Conservation (phyloP, 306 rosid genomes). For the Boehmeria nivea region DNA sequence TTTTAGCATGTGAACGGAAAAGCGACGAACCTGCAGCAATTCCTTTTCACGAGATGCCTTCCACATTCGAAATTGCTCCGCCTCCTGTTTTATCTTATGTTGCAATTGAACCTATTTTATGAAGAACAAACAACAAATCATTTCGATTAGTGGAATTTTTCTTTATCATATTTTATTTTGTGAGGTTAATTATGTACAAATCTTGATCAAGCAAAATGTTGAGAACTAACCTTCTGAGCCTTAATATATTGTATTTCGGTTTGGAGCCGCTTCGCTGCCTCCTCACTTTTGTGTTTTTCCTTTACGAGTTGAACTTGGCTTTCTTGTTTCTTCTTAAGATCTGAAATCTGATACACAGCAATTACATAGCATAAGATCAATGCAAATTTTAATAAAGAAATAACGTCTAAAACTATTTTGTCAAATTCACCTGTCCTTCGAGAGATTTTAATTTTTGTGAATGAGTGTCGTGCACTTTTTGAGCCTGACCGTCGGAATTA, state of each 20-base stretch:
- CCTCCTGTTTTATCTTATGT: slow-evolving; percentile 74
- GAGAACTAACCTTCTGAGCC: slow-evolving; percentile 58
- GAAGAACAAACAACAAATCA: slow-evolving; percentile 7
- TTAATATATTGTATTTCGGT: slow-evolving; percentile 72
- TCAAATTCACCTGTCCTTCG: slow-evolving; percentile 51
- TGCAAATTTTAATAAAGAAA: slow-evolving; percentile 7
- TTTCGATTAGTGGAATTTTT: slow-evolving; percentile 10
- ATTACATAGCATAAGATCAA: background rate
- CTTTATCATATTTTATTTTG: background rate
- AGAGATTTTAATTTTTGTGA: slow-evolving; percentile 58
- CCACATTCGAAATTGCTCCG: slow-evolving; percentile 81
- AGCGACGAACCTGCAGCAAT: slow-evolving; percentile 61
- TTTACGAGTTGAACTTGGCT: slow-evolving; percentile 64
- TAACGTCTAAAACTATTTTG: slow-evolving; percentile 10
- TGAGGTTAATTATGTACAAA: background rate
- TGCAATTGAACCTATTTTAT: slow-evolving; percentile 66
- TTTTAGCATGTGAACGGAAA: too few species aligned
- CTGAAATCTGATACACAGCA: slow-evolving; percentile 43
- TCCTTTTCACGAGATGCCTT: slow-evolving; percentile 78
- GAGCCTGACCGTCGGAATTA: slow-evolving; percentile 46
- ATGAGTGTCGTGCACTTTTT: slow-evolving; percentile 49
- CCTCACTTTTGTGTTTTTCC: slow-evolving; percentile 79
- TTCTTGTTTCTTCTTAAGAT: slow-evolving; percentile 78
- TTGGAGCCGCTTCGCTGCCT: slow-evolving; percentile 69
- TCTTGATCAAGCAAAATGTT: slow-evolving; percentile 9